These are phyloP conservation scores for Astragalus membranaceus DNA, from an alignment of 306 rosid species.

Conservation along the genomic window DNA sequence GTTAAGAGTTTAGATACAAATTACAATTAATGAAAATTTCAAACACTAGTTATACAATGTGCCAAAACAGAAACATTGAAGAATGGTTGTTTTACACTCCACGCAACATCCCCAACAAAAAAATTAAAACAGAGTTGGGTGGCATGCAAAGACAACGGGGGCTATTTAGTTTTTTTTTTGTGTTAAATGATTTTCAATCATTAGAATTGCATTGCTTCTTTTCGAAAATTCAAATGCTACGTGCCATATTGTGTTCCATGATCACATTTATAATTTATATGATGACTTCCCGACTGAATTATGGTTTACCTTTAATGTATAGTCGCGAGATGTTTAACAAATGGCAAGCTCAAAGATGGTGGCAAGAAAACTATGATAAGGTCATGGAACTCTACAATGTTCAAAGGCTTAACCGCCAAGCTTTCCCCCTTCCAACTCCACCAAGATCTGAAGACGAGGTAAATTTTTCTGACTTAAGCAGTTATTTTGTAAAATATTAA, in stretches of 20 bases:
- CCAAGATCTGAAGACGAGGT: conserved; percentile 65
- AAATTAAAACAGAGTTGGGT: no score
- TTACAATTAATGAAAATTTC: no score
- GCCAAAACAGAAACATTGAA: no score
- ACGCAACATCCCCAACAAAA: no score
- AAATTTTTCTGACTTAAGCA: conserved; percentile 13
- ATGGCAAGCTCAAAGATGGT: conserved; percentile 67
- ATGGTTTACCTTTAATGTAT: conserved; percentile 6
- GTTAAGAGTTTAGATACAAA: no score
- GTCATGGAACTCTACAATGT: conserved; percentile 61
- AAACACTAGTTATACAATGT: no score
- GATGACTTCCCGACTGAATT: conserved; percentile 2
- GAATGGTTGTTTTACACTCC: no score
- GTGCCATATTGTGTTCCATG: neutral
- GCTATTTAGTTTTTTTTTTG: neutral
- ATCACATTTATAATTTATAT: neutral
- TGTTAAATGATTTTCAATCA: neutral
- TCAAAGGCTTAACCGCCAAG: conserved; percentile 45
- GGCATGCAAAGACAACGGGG: neutral
- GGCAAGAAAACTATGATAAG: conserved; percentile 54
- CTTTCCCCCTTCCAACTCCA: conserved; percentile 50
- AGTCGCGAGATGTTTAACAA: conserved; percentile 54
- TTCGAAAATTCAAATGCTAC: conserved; percentile 4
- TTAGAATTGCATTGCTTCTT: neutral
- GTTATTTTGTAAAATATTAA: no score